Evolutionary conservation across 2,329 filamentous ascomycete genomes (phyloP).

Genomic region (Botrytis galanthina): DNA sequence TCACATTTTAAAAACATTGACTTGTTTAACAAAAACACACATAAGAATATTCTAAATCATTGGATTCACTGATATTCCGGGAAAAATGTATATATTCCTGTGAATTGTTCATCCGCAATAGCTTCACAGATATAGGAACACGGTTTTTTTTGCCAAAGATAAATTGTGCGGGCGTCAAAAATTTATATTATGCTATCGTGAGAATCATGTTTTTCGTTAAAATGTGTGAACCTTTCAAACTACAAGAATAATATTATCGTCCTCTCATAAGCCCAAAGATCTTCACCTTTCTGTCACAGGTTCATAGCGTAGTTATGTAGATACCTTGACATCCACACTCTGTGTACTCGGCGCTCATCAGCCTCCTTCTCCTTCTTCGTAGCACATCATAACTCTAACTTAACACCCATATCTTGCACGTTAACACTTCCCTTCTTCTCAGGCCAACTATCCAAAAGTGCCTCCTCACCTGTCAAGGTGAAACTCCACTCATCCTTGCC

Average conservation of each 20-base stretch:
- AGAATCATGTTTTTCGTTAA: not conserved
- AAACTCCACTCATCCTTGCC: constrained; percentile 45
- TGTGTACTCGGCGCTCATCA: rapidly evolving
- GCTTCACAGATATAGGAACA: not conserved
- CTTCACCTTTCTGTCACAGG: not conserved
- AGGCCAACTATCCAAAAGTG: constrained; percentile 42
- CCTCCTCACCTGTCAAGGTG: constrained; percentile 46
- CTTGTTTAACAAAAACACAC: too few species aligned
- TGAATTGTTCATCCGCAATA: not conserved
- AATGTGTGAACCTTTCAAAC: not conserved
- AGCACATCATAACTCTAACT: not conserved
- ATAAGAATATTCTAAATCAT: too few species aligned
- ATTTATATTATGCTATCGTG: not conserved
- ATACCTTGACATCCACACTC: not conserved
- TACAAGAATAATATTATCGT: not conserved
- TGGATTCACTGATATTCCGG: too few species aligned
- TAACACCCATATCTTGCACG: not conserved
- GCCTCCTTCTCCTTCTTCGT: not conserved
- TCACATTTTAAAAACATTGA: too few species aligned
- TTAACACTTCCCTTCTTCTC: not conserved
- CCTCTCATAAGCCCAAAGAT: not conserved
- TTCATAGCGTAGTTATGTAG: not conserved
- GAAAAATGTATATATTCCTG: not conserved
- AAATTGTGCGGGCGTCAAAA: rapidly evolving
- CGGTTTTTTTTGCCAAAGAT: too few species aligned